These are phyloP conservation scores for Boletus tomentosulus DNA, from an alignment of 768 basidiomycete species.

Conservation along the genomic window DNA sequence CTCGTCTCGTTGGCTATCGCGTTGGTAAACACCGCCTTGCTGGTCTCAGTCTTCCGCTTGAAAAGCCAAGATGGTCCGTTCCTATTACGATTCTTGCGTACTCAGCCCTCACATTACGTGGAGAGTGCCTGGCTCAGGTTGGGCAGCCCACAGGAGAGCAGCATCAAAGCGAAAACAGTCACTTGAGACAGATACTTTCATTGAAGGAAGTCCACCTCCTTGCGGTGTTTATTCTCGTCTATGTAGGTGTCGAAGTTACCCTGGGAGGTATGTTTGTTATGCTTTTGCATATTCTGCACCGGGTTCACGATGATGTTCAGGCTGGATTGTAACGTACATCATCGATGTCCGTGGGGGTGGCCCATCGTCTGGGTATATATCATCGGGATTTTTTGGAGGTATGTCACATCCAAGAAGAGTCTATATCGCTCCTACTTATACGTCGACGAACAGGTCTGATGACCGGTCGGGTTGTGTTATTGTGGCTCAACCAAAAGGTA, in stretches of 20 bases:
- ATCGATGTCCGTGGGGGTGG: slow-evolving; percentile 43
- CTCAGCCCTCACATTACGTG: not conserved
- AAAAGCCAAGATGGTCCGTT: slow-evolving; percentile 63
- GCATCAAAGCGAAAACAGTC: slow-evolving; percentile 32
- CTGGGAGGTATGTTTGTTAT: slow-evolving; percentile 32
- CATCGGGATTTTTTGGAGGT: slow-evolving; percentile 58
- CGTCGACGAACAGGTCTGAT: slow-evolving; percentile 43
- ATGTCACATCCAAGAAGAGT: slow-evolving; percentile 1
- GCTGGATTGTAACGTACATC: slow-evolving; percentile 69
- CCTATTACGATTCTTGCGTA: not conserved
- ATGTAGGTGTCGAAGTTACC: slow-evolving; percentile 65
- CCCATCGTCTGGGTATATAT: slow-evolving; percentile 45
- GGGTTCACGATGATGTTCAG: slow-evolving; percentile 26
- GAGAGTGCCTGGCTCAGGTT: slow-evolving; percentile 52
- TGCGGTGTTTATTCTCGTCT: slow-evolving; percentile 60
- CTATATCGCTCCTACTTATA: not conserved
- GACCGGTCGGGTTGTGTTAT: slow-evolving; percentile 48
- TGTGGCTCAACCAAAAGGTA: slow-evolving; percentile 55
- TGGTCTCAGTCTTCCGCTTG: slow-evolving; percentile 61
- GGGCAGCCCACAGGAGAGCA: slow-evolving; percentile 44
- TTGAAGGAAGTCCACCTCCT: slow-evolving; percentile 56
- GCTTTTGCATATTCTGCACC: not conserved
- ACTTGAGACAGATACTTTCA: slow-evolving; percentile 48
- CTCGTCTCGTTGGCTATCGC: slow-evolving; percentile 68
- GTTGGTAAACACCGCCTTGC: slow-evolving; percentile 45